Evolutionary conservation across 495 filamentous ascomycete species (phyloP).

Genomic region (Podospora appendiculata): DNA sequence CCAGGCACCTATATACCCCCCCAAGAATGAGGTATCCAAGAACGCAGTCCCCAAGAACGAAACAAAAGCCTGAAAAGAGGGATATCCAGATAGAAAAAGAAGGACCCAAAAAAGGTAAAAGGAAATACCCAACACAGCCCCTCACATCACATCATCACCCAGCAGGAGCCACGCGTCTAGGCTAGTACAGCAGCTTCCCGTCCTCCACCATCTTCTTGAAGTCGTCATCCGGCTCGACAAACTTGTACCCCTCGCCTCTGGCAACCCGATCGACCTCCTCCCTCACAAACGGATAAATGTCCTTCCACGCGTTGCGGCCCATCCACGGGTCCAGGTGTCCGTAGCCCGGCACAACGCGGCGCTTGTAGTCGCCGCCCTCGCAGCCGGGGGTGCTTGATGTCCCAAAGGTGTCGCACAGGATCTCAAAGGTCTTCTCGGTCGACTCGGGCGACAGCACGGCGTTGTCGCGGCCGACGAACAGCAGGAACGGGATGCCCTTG

Average conservation of each 20-base stretch:
- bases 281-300: conserved; percentile 54
- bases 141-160: too few relatives aligned
- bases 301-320: conserved; percentile 52
- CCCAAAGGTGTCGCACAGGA: conserved; percentile 48
- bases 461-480: conserved; percentile 53
- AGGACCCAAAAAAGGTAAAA: too few relatives aligned
- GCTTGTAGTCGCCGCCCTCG: conserved; percentile 36
- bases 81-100: too few relatives aligned
- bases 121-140: too few relatives aligned
- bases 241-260: conserved; percentile 28
- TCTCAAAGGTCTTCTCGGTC: conserved; percentile 50
- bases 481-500: conserved; percentile 46
- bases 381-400: conserved; percentile 1
- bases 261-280: conserved; percentile 47
- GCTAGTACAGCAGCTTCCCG: conserved; percentile 30
- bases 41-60: too few relatives aligned
- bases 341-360: conserved; percentile 51
- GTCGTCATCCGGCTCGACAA: conserved; percentile 31
- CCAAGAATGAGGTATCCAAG: too few relatives aligned
- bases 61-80: too few relatives aligned
- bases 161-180: conserved; percentile 14
- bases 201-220: conserved; percentile 35
- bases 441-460: conserved; percentile 51
- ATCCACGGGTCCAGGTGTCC: conserved; percentile 65
- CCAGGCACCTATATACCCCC: too few relatives aligned